Conservation (phyloP, 306 rosid species). For the Castanospermum australe region DNA sequence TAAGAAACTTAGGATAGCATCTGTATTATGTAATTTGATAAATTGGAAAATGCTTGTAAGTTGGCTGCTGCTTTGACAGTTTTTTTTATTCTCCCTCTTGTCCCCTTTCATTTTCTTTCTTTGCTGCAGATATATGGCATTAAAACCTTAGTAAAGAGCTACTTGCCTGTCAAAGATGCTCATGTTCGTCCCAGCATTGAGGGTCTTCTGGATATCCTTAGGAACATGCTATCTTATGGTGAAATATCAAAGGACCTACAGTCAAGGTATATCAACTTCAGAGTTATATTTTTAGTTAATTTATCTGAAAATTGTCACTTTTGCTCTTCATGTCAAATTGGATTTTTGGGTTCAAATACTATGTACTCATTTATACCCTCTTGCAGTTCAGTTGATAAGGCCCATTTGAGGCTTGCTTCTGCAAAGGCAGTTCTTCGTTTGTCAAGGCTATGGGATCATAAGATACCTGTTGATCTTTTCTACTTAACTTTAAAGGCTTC, state of each 20-base stretch:
- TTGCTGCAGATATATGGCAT: constrained; percentile 77
- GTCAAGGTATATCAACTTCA: constrained; percentile 68
- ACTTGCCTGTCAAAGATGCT: constrained; percentile 93
- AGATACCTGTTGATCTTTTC: constrained; percentile 76
- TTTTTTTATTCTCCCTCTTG: not conserved
- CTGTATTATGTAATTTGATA: not conserved
- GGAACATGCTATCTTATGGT: constrained; percentile 77
- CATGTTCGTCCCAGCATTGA: constrained; percentile 83
- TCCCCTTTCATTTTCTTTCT: not conserved
- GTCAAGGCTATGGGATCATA: constrained; percentile 92
- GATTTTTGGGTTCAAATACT: constrained; percentile 26
- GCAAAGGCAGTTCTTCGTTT: constrained; percentile 93
- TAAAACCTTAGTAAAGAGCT: constrained; percentile 94
- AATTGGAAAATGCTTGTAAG: constrained; percentile 18
- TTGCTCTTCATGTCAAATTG: not conserved
- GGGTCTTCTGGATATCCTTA: constrained; percentile 68
- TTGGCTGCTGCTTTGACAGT: constrained; percentile 1
- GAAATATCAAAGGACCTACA: constrained; percentile 81
- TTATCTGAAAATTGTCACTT: not conserved
- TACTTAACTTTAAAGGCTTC: constrained; percentile 75
- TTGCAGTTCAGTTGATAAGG: constrained; percentile 91
- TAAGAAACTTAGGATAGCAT: not conserved
- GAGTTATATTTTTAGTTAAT: not conserved
- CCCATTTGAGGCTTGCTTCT: constrained; percentile 88
- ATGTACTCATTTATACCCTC: constrained; percentile 32